Base-by-base conservation (phyloP, 768 basidiomycete species). In the Rhizopogon salebrosus region DNA sequence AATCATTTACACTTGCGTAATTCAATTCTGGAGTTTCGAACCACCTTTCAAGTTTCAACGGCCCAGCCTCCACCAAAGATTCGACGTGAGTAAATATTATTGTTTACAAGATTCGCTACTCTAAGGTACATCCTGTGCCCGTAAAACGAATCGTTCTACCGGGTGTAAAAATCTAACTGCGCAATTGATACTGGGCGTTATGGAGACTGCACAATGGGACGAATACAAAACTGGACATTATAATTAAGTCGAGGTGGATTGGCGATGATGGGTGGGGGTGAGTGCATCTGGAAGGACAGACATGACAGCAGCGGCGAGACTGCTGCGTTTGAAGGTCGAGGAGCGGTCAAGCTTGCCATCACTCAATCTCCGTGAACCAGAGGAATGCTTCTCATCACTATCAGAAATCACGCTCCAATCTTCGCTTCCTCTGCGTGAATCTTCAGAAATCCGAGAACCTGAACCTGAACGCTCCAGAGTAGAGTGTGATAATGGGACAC, bases 361-460 rank as follows among this genome's bases (percentile, higher is more conserved):
- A 55, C 75, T 76, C 31, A 34, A 16, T 46, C 67, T 67, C 50
- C 73, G 72, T 22, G 84, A 85, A 38, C 80, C 73, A 46, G 84
- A 84, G 10, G 76, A 80, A 23, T 75, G 74, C 20, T 70, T 70
- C 43, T 84, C 86, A 36, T 89, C 89, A 53, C 76, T 75, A 52
- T 92, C 88, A 35, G 88, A 91, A 31, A 92, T 87, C 36, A 92
- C 84, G 63, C 90, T 92, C 90, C 90, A 92, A 62, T 90, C 89
- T 62, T 89, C 87, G 62, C 89, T 92, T 18, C 80, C 76, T 27
- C 72, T 74, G 6, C 70, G 75, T 31, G 83, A 84, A 42, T 76
- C 82, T 36, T 71, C 70, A 6, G 85, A 85, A 58, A 79, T 82
- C 27, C 77, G 75, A 27, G 80, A 80, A 46, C 71, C 71, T 20